Evolutionary conservation across 495 filamentous ascomycete species (phyloP), one percentile per base, ranked within the genome.

Genomic region (Daldinia decipiens): DNA sequence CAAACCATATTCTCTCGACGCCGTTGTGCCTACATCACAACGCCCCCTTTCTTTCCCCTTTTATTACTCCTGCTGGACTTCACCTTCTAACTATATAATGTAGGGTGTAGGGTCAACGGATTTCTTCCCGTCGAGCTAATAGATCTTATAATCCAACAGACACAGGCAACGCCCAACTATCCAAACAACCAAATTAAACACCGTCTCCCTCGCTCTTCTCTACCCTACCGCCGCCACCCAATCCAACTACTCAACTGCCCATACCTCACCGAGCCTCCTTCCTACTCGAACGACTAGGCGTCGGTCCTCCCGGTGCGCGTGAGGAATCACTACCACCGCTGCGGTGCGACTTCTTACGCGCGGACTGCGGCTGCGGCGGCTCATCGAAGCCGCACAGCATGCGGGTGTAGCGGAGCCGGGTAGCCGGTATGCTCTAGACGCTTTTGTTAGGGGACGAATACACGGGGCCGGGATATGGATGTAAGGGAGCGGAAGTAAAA

Each of bases 301-400:
- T 52, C 40, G 68, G 57, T 1, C 61, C 67, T 39, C 66, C 34
- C 5, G 59, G 13, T 9, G 55, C 45, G 32, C 59, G 67, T 13
- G 67, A 69, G 1, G 59, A 45, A 2, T 38, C 54, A 3, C 19
- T 47, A 21, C 43, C 57, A 21, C 43, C 59, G 56, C 43, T 12
- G 36, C 55, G 70, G 17, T 51, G n/a, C 9, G 59, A 21, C 52
- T 73, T 73, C 59, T 57, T 68, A 17, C 68, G 68, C 24, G 51
- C n/a, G 26, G 67, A n/a, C 11, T 17, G 13, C 15, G 67, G 47
- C 11, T 38, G 17, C 9, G 62, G 34, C 8, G 72, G 66, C 24
- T 84, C 77, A 32, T 81, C 71, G 72, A 79, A 82, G 12, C 83
- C 84, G 71, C 82, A 84, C 21, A 87, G 76, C 59, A 86, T 79